Evolutionary conservation across 2,329 filamentous ascomycete genomes (phyloP), one percentile per base, ranked within the genome.

Genomic region (Dryadomyces sulphureus): DNA sequence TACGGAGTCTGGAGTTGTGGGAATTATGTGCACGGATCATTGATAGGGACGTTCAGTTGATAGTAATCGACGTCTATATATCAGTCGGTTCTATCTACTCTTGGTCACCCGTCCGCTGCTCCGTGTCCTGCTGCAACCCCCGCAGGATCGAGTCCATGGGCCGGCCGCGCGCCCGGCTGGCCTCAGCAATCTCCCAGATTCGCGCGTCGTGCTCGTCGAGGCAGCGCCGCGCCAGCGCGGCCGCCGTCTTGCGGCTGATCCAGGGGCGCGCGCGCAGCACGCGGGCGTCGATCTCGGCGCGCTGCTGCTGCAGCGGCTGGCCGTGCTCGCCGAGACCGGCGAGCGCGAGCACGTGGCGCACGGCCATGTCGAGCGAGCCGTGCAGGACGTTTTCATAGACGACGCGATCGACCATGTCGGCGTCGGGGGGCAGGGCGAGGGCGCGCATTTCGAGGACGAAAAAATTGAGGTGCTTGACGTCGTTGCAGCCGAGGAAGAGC

Each of bases 401-500:
- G 5, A 63, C 43, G 43, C 55, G 53, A 46, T 65, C 54, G 36
- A 61, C 56, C 16, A 57, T 59, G 21, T 46, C 38, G 25, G 46
- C 43, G 25, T 58, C 56, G 2, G 60, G 59, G 43, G 52, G 54
- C 9, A 67, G 49, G 16, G 49, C 53, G 47, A 64, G 62, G 11
- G 56, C 53, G 22, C 59, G 49, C 62, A 67, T 66, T 55, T 67
- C 65, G 4, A 55, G 53, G 5, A 57, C 41, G 12, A 67, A 39
- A 49, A 64, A 64, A 24, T 56, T 54, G 49, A 61, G 57, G 14
- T 56, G 56, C 43, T 56, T 57, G 8, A 50, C 44, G 38, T 48
- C 46, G 35, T 43, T 45, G 57, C 54, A 60, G 54, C 38, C 39
- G n/a, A 42, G 45, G 11, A 66, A 54, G 20, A 68, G 55, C 11